Base-by-base conservation (phyloP, 148 eudicot species). In the Oxyria digyna region DNA sequence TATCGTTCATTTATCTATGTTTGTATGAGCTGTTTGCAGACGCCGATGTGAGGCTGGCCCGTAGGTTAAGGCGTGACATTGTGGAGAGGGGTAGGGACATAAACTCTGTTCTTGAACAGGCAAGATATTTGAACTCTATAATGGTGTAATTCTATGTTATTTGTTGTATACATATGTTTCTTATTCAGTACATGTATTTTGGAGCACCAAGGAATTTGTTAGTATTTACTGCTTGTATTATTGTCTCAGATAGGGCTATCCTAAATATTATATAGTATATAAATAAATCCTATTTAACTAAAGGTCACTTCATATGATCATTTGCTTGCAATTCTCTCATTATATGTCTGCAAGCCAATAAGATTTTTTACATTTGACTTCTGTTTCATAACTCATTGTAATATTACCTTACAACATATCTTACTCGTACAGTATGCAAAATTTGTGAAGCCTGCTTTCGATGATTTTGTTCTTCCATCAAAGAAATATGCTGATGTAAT, bases 391-490 rank as follows among this genome's bases (percentile, higher is more conserved):
- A n/a, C n/a, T n/a, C n/a, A n/a, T n/a, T n/a, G n/a, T n/a, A n/a
- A n/a, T n/a, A n/a, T n/a, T n/a, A n/a, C n/a, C n/a, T n/a, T n/a
- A 35, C 4, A 46, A 66, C 8, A n/a, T 46, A 24, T 73, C 13
- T 71, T 73, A 50, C 20, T 71, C 18, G 32, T 87, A 82, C 91
- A 92, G 98, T 92, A 92, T 80, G 98, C 96, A 18, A 92, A 92
- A 79, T 92, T 92, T 84, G 98, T 92, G 68, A 92, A 92, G 81
- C 98, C 98, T 79, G 93, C 98, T 69, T 92, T 92, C 74, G 98
- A 92, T 75, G 98, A 92, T 74, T 92, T 92, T 73, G 87, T 92
- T 70, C 87, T 85, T 35, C 98, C 98, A 40, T 89, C 98, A 66
- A 92, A 92, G 87, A 92, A 92, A 75, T 92, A 84, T 78, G 98